These are phyloP conservation scores for Wickerhamomyces subpelliculosus DNA, from an alignment of 805 yeast genomes.

Conservation along the genomic window DNA sequence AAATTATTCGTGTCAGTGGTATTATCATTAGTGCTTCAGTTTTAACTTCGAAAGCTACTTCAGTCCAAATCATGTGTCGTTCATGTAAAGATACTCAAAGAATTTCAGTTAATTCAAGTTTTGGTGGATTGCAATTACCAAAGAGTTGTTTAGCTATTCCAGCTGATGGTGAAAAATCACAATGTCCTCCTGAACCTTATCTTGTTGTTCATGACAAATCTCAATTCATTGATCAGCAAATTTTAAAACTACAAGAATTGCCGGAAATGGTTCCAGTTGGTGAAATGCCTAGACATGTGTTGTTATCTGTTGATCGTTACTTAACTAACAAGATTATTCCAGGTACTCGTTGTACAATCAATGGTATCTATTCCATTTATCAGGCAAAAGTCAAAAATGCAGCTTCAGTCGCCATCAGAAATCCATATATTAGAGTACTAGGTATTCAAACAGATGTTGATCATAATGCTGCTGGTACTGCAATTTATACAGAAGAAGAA, in stretches of 20 bases:
- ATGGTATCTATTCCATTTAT: conserved; percentile 89
- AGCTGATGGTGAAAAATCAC: conserved; percentile 43
- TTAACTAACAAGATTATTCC: conserved; percentile 89
- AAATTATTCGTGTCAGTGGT: conserved; percentile 87
- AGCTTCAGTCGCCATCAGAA: conserved; percentile 80
- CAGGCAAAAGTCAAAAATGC: conserved; percentile 59
- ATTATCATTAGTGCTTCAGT: conserved; percentile 90
- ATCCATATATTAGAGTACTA: conserved; percentile 80
- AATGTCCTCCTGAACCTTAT: conserved; percentile 91
- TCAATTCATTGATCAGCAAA: conserved; percentile 90
- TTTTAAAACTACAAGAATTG: conserved; percentile 88
- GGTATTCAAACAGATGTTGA: conserved; percentile 86
- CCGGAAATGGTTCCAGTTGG: conserved; percentile 99
- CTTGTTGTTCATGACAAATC: conserved; percentile 91
- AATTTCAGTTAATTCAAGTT: conserved; percentile 55
- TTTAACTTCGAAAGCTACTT: conserved; percentile 79
- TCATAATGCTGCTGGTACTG: conserved; percentile 49
- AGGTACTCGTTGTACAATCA: conserved; percentile 86
- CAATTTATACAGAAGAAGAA: conserved; percentile 81
- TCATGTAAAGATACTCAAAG: conserved; percentile 77
- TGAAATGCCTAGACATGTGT: conserved; percentile 93
- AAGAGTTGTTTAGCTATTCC: conserved; percentile 52
- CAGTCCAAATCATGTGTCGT: conserved; percentile 78
- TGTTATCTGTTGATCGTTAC: conserved; percentile 82
- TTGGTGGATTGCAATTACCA: conserved; percentile 67